These are phyloP conservation scores for Phlebiopsis flavidoalba DNA, from an alignment of 768 basidiomycete species.

Conservation along the genomic window DNA sequence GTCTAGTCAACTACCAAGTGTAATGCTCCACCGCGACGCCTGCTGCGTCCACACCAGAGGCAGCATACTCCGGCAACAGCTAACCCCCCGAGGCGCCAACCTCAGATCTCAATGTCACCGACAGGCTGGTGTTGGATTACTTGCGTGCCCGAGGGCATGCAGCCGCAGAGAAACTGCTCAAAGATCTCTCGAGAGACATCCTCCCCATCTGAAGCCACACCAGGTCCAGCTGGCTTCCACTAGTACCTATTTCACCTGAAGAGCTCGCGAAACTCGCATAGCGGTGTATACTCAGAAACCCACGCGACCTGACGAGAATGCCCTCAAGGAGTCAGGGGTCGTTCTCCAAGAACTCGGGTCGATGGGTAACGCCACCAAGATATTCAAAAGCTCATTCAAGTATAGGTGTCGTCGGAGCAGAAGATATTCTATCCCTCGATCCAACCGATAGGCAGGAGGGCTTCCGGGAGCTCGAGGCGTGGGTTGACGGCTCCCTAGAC, in stretches of 20 bases:
- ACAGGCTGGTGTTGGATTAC: conserved; percentile 44
- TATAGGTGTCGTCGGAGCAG: conserved; percentile 74
- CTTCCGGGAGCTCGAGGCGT: conserved; percentile 78
- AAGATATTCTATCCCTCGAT: conserved; percentile 76
- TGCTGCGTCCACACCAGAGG: conserved; percentile 46
- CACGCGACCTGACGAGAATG: conserved; percentile 62
- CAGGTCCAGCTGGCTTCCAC: conserved; percentile 16
- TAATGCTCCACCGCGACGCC: conserved; percentile 48
- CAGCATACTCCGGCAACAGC: conserved; percentile 31
- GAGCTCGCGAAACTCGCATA: conserved; percentile 50
- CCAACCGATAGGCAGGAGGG: conserved; percentile 85
- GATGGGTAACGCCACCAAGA: conserved; percentile 66
- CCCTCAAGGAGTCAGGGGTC: conserved; percentile 58
- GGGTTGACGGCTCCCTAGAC: conserved; percentile 87
- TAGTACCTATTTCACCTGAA: conserved; percentile 35
- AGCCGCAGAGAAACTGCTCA: conserved; percentile 37
- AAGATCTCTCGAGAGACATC: conserved; percentile 33
- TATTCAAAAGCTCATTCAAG: conserved; percentile 75
- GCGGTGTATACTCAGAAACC: conserved; percentile 70
- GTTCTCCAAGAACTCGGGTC: conserved; percentile 65
- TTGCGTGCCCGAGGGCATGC: conserved; percentile 42
- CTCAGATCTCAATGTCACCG: conserved; percentile 39
- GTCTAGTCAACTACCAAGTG: background rate
- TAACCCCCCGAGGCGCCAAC: conserved; percentile 24
- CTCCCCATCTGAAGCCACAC: conserved; percentile 28